Evolutionary conservation across 495 filamentous ascomycete species (phyloP), one percentile per base, ranked within the genome.

Genomic region (Poronia punctata): DNA sequence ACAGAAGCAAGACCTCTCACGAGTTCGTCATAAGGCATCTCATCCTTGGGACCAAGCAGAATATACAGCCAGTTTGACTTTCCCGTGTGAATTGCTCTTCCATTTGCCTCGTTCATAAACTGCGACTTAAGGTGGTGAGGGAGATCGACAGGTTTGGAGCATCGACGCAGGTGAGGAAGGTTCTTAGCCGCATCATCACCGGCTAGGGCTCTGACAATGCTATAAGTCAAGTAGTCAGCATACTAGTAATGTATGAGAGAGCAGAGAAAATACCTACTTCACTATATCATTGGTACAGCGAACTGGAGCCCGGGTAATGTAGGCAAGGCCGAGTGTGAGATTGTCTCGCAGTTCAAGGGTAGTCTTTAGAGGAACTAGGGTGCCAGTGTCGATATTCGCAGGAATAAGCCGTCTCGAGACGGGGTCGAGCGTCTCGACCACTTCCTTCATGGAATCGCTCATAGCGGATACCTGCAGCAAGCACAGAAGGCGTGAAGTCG

Each of bases 161-260:
- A 85, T 35, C 88, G 78, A 30, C 87, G 80, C 14, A 97, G 74
- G 59, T 98, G 92, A 53, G 76, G 72, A 22, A 88, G 66, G 45
- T 81, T 74, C 38, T 75, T 70, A 50, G 69, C 66, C n/a, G 43
- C 35, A 45, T 58, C 52, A 29, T 52, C 45, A 49, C 49, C 42
- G n/a, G 38, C 34, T 17, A 58, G 38, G 23, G 43, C 29, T 35
- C 45, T 37, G 14, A 46, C 51, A 31, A 56, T 33, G 20, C 55
- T 58, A 38, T 39, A 24, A 10, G 29, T 2, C 16, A 19, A 4
- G 29, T 15, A 8, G 35, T 55, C 43, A 58, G 54, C 9, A 16
- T 24, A 8, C 15, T 19, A 22, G 9, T 15, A 9, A 21, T 19
- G 4, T 24, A 5, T 7, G 5, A 43, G 5, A 18, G 38, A 35